phyloP scores from a whole-genome alignment of 2,329 filamentous ascomycete genomes.

The Colletotrichum sp. region DNA sequence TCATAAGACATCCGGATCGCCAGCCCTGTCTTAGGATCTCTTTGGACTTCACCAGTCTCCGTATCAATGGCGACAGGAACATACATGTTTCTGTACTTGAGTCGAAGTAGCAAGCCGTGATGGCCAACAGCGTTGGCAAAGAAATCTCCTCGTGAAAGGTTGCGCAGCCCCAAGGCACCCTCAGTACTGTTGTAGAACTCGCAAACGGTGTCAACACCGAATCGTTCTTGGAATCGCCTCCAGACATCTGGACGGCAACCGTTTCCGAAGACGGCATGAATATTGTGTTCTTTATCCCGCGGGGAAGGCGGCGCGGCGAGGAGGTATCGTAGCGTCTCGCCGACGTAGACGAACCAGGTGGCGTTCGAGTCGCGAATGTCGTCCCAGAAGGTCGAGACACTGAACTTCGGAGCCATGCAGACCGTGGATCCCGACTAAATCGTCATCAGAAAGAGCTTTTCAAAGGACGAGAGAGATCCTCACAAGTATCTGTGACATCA shows the following conservation, averaged over 20 bases:
- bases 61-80: constrained; percentile 74
- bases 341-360: constrained; percentile 79
- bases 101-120: constrained; percentile 68
- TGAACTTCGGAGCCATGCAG: constrained; percentile 72
- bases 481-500: constrained; percentile 58
- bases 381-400: constrained; percentile 72
- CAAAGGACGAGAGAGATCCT: constrained; percentile 41
- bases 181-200: constrained; percentile 85
- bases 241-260: constrained; percentile 74
- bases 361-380: constrained; percentile 72
- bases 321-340: constrained; percentile 78
- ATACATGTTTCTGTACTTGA: constrained; percentile 56
- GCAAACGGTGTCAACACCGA: constrained; percentile 60
- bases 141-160: constrained; percentile 66
- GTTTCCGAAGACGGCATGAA: constrained; percentile 69
- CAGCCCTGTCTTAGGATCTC: constrained; percentile 72
- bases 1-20: constrained; percentile 67
- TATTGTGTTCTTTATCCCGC: constrained; percentile 62
- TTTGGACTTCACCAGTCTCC: constrained; percentile 69
- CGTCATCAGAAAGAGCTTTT: constrained; percentile 13
- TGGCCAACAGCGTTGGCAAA: constrained; percentile 71
- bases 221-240: constrained; percentile 58
- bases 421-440: constrained; percentile 50
- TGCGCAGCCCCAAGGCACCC: constrained; percentile 68
- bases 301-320: constrained; percentile 70